Evolutionary conservation across 768 basidiomycete species (phyloP).

Genomic region (Suillus ampliporus): DNA sequence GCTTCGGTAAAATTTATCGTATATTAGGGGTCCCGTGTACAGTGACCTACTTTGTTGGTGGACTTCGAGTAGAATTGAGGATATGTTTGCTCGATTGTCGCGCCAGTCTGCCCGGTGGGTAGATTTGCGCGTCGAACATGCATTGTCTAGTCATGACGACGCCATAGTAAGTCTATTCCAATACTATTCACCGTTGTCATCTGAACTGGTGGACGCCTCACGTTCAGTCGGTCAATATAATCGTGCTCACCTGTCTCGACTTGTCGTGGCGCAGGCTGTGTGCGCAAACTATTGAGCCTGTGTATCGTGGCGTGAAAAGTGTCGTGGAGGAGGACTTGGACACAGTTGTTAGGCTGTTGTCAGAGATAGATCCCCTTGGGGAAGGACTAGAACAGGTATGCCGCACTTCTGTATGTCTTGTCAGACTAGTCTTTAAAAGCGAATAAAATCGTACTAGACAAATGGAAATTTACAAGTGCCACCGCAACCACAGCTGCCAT

Average conservation of each 20-base stretch:
- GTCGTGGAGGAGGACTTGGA: conserved; percentile 47
- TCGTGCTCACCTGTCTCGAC: conserved; percentile 14
- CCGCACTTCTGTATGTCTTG: background rate
- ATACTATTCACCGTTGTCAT: background rate
- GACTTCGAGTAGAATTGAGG: background rate
- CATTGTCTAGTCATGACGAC: conserved; percentile 12
- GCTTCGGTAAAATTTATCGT: too few relatives aligned
- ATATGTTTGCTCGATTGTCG: conserved; percentile 21
- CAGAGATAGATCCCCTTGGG: conserved; percentile 41
- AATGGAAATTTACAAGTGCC: background rate
- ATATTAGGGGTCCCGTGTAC: too few relatives aligned
- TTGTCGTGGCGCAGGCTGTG: conserved; percentile 37
- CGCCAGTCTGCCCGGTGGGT: conserved; percentile 18
- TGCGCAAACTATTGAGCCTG: conserved; percentile 36
- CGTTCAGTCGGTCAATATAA: conserved; percentile 21
- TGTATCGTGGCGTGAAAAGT: conserved; percentile 41
- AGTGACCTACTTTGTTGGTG: background rate
- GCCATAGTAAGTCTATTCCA: conserved; percentile 18
- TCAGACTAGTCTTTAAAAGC: background rate
- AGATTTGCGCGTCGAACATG: conserved; percentile 14
- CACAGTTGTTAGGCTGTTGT: conserved; percentile 47
- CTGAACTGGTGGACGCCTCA: background rate
- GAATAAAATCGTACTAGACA: background rate
- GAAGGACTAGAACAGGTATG: conserved; percentile 26
- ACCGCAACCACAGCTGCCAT: conserved; percentile 8